Base-by-base conservation (phyloP, 139 green algal genomes). In the Ostreobium quekettii region DNA sequence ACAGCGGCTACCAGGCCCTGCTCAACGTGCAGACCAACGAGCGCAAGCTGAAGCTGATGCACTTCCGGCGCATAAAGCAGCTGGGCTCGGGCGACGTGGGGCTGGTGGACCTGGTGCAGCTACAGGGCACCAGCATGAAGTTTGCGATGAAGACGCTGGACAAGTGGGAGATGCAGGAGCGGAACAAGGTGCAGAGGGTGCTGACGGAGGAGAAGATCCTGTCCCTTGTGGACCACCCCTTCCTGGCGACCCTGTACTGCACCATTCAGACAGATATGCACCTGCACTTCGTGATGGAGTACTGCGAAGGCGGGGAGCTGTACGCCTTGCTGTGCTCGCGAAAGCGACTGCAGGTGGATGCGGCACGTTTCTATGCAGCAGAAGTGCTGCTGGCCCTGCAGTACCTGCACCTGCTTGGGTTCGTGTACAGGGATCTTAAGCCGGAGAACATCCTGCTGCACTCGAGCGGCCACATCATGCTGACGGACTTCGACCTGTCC, bases 371-470 rank as follows among this genome's bases (percentile, higher is more conserved):
- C 76, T 97, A 97, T 76, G 84, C 77, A 4, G 80, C 89, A 1
- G 90, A 99, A 86, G 87, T 99, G 49, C 79, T 98, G 42, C 42
- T 95, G n/a, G 89, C 93, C 46, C 83, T 99, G 71, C 92, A 99
- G 83, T 97, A 98, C 78, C 82, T 99, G 47, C 94, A 99, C 79
- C 79, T 97, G 42, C 84, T 90, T 60, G 93, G 92, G 48, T 95
- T 91, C 69, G 81, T 99, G 46, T 99, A 99, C 78, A 74, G 92
- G 4, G 95, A 99, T 75, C 82, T 99, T 15, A 99, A 99, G 85
- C 93, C 93, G 1, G 94, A 99, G 82, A 99, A 99, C 83, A 94
- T 99, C 66, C 79, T 98, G 64, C 73, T 99, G 58, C 83, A 90
- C 61, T 66, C 75, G 30, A 81, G 74, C 30, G 95, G 95, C 35